A percentile compares a stretch with the other conserved stretches of the same genome.
Evolutionary conservation across 768 basidiomycete genomes (phyloP).

Genomic region (Lactarius vividus): DNA sequence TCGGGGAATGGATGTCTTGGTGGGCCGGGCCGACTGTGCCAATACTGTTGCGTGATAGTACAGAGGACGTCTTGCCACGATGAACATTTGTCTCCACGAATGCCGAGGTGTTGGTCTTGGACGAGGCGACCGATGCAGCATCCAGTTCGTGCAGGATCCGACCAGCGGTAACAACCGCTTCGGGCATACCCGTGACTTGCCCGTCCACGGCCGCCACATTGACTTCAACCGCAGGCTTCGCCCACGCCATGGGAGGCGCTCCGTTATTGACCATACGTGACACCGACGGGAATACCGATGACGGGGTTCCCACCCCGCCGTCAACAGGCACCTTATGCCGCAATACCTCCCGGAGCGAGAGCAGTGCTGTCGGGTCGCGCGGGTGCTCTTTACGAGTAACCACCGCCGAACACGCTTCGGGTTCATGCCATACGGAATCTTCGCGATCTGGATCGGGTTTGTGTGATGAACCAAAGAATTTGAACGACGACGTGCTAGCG

Average conservation of each 20-base stretch:
- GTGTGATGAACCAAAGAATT: conserved; percentile 44
- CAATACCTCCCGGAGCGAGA: conserved; percentile 61
- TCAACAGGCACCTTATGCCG: conserved; percentile 50
- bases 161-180: conserved; percentile 40
- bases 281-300: conserved; percentile 28
- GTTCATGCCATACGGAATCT: conserved; percentile 55
- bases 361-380: conserved; percentile 53
- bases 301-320: conserved; percentile 25
- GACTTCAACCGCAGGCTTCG: conserved; percentile 58
- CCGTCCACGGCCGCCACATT: conserved; percentile 52
- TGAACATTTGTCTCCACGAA: conserved; percentile 39
- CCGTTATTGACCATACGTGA: conserved; percentile 28
- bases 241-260: conserved; percentile 43
- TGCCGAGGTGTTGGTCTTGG: conserved; percentile 32
- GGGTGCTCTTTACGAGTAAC: conserved; percentile 64
- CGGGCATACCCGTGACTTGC: conserved; percentile 39
- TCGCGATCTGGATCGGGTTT: conserved; percentile 62
- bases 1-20: background rate
- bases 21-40: conserved; percentile 35
- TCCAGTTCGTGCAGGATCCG: conserved; percentile 49
- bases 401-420: conserved; percentile 57
- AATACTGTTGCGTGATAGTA: conserved; percentile 40
- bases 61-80: conserved; percentile 41
- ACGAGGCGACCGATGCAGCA: conserved; percentile 30
- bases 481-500: conserved; percentile 42